Evolutionary conservation across 352 stramenopile species (phyloP).

Genomic region (Globisporangium echinulatum): DNA sequence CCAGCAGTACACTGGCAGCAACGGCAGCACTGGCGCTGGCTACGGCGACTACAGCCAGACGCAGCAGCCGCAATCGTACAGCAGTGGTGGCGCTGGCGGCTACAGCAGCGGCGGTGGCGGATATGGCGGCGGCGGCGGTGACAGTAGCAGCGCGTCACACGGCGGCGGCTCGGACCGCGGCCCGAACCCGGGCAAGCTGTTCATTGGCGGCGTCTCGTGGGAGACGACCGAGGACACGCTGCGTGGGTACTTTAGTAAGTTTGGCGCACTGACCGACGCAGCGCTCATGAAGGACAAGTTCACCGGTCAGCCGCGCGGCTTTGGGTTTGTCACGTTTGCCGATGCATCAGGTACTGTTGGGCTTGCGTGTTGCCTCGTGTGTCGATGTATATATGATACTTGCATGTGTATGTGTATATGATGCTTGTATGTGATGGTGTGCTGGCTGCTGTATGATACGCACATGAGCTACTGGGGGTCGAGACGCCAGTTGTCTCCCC

Average conservation of each 20-base stretch:
- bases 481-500: too few relatives aligned
- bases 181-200: constrained; percentile 76
- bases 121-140: neutral
- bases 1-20: constrained; percentile 24
- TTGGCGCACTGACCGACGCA: constrained; percentile 79
- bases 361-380: constrained; percentile 3
- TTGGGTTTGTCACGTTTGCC: constrained; percentile 93
- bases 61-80: constrained; percentile 8
- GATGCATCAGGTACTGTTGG: constrained; percentile 64
- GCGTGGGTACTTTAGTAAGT: constrained; percentile 86
- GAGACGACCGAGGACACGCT: constrained; percentile 92
- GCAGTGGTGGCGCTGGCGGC: constrained; percentile 6
- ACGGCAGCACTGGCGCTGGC: neutral
- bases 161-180: constrained; percentile 7
- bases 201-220: constrained; percentile 89
- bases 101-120: constrained; percentile 2
- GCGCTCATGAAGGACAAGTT: constrained; percentile 93
- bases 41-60: constrained; percentile 18
- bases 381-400: neutral
- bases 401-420: too few relatives aligned
- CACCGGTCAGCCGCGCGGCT: constrained; percentile 87
- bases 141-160: neutral
- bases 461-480: too few relatives aligned
- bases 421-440: too few relatives aligned
- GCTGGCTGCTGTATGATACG: too few relatives aligned